Percentiles rank a stretch among this genome's conserved stretches.
These are phyloP conservation scores for Wickerhamiella domercqiae DNA, from an alignment of 805 yeast species.

Conservation along the genomic window DNA sequence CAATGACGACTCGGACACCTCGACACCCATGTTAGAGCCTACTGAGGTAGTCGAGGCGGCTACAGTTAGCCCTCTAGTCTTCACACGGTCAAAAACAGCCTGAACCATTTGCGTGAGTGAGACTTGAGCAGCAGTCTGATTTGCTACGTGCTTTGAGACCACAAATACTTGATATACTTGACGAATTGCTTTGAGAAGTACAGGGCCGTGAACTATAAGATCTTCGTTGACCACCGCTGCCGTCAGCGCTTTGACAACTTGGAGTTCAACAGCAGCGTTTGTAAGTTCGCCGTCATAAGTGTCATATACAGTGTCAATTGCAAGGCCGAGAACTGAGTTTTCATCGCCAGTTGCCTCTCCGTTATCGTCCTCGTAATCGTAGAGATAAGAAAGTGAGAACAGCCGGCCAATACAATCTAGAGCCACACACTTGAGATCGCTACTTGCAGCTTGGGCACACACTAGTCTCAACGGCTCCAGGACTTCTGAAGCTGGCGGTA, in stretches of 20 bases:
- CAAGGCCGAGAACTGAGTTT: slow-evolving; percentile 51
- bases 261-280: slow-evolving; percentile 76
- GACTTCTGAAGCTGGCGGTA: slow-evolving; percentile 36
- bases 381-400: slow-evolving; percentile 73
- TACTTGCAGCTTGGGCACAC: slow-evolving; percentile 42
- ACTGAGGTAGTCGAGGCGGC: background rate
- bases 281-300: slow-evolving; percentile 90
- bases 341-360: slow-evolving; percentile 18
- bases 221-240: slow-evolving; percentile 72
- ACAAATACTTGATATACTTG: slow-evolving; percentile 88
- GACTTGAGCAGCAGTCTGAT: slow-evolving; percentile 92
- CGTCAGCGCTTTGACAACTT: slow-evolving; percentile 80
- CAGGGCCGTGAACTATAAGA: slow-evolving; percentile 79
- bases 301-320: slow-evolving; percentile 67
- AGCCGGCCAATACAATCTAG: slow-evolving; percentile 77
- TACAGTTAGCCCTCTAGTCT: slow-evolving; percentile 11
- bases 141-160: slow-evolving; percentile 61
- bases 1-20: background rate
- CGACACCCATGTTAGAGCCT: background rate
- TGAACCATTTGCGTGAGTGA: slow-evolving; percentile 81
- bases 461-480: slow-evolving; percentile 67
- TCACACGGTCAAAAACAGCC: slow-evolving; percentile 65
- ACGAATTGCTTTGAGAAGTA: slow-evolving; percentile 76
- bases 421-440: slow-evolving; percentile 54
- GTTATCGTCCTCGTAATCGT: slow-evolving; percentile 21